phyloP scores from a whole-genome alignment of 176 grass and related monocot genomes.

The Aegilops longissima region DNA sequence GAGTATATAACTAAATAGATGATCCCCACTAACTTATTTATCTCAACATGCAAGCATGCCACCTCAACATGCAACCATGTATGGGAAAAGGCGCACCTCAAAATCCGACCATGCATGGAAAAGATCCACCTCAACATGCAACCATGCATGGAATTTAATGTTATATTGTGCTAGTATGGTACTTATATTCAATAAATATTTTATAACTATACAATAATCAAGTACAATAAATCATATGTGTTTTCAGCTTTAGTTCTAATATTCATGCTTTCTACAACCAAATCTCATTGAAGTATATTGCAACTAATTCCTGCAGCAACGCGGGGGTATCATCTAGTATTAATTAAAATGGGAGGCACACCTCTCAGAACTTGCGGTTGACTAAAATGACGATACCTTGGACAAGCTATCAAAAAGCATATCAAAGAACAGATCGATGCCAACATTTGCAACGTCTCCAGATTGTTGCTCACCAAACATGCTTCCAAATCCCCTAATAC shows the following conservation, averaged over 20 bases:
- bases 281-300: neutral
- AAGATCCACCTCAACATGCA: too few relatives aligned
- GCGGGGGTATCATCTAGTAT: neutral
- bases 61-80: neutral
- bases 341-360: neutral
- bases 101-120: neutral
- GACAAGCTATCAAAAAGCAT: conserved; percentile 98
- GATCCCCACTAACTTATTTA: neutral
- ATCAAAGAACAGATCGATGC: conserved; percentile 95
- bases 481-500: conserved; percentile 91
- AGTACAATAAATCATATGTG: neutral
- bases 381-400: conserved; percentile 53
- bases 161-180: neutral
- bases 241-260: neutral
- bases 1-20: neutral
- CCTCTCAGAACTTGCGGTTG: conserved; percentile 9
- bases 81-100: neutral
- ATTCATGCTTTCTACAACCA: neutral
- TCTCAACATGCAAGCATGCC: neutral
- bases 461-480: conserved; percentile 97
- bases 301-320: too few relatives aligned
- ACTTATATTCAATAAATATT: neutral
- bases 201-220: neutral
- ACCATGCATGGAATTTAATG: neutral
- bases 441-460: conserved; percentile 96